phyloP scores from a whole-genome alignment of 2,329 filamentous ascomycete species.

The Fusarium sp. region DNA sequence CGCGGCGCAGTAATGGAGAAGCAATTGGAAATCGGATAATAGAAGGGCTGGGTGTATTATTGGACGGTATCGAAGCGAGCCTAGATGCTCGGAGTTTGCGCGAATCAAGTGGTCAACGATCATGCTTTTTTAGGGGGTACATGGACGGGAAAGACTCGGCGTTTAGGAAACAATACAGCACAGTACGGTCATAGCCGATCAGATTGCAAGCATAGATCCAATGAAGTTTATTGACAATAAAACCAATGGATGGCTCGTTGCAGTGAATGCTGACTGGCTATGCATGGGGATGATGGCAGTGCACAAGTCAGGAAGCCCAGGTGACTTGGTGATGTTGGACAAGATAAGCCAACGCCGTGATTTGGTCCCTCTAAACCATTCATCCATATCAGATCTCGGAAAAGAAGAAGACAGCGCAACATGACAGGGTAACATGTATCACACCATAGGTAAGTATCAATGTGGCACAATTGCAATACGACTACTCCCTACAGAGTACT shows the following conservation, averaged over 20 bases:
- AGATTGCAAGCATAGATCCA: conserved; percentile 23
- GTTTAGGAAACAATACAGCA: conserved; percentile 32
- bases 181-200: conserved; percentile 13
- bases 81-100: conserved; percentile 4
- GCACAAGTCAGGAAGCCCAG: conserved; percentile 8
- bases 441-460: conserved; percentile 7
- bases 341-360: conserved; percentile 1
- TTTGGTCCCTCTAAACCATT: not conserved
- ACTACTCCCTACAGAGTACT: not conserved
- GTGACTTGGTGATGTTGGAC: conserved; percentile 5
- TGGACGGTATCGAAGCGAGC: conserved; percentile 1
- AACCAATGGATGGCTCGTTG: not conserved
- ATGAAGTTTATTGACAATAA: not conserved
- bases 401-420: conserved; percentile 6
- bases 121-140: conserved; percentile 9
- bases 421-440: conserved; percentile 17
- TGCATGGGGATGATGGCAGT: not conserved
- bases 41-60: not conserved
- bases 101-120: conserved; percentile 1
- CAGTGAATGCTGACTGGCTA: not conserved
- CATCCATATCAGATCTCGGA: conserved; percentile 12
- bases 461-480: not conserved
- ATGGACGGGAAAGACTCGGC: conserved; percentile 40
- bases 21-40: conserved; percentile 7
- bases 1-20: conserved; percentile 44